These are phyloP conservation scores for Ophiostoma pallidulum DNA, from an alignment of 2,329 filamentous ascomycete species.

Conservation along the genomic window DNA sequence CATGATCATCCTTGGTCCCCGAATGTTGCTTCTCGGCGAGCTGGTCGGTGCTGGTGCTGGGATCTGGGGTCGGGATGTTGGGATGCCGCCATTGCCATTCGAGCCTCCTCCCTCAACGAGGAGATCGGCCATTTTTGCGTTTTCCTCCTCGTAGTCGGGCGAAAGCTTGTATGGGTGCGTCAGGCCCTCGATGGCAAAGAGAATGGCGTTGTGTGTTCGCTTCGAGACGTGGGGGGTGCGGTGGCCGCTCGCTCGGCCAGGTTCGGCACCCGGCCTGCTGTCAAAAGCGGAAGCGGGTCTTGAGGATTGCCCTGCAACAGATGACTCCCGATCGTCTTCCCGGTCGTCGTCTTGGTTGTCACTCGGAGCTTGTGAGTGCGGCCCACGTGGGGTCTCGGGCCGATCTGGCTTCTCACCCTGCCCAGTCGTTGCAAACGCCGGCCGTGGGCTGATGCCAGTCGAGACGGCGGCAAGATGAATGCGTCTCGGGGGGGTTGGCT, in stretches of 20 bases:
- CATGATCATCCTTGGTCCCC: constrained; percentile 87
- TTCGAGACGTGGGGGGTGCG: constrained; percentile 60
- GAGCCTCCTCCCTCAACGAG: constrained; percentile 45
- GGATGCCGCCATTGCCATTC: constrained; percentile 44
- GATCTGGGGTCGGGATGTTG: constrained; percentile 34
- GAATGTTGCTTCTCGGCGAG: constrained; percentile 54
- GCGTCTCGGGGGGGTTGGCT: constrained; percentile 18
- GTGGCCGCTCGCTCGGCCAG: constrained; percentile 31
- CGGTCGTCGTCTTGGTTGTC: constrained; percentile 33
- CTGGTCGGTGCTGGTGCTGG: constrained; percentile 42
- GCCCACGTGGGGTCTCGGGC: constrained; percentile 20
- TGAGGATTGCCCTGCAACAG: constrained; percentile 20
- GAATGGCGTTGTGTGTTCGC: constrained; percentile 79
- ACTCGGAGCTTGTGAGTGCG: constrained; percentile 41
- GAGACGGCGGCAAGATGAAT: constrained; percentile 40
- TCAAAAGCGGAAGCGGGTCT: not conserved
- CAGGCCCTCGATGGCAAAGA: constrained; percentile 83
- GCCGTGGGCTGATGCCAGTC: constrained; percentile 37
- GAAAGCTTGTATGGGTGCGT: constrained; percentile 76
- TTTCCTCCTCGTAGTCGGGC: constrained; percentile 74
- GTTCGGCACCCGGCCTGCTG: constrained; percentile 21
- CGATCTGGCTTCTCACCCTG: constrained; percentile 18
- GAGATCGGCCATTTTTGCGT: constrained; percentile 86
- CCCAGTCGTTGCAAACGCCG: constrained; percentile 27
- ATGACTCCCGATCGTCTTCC: constrained; percentile 20